Conservation (phyloP, 768 basidiomycete species). For the Ramaria sp. region DNA sequence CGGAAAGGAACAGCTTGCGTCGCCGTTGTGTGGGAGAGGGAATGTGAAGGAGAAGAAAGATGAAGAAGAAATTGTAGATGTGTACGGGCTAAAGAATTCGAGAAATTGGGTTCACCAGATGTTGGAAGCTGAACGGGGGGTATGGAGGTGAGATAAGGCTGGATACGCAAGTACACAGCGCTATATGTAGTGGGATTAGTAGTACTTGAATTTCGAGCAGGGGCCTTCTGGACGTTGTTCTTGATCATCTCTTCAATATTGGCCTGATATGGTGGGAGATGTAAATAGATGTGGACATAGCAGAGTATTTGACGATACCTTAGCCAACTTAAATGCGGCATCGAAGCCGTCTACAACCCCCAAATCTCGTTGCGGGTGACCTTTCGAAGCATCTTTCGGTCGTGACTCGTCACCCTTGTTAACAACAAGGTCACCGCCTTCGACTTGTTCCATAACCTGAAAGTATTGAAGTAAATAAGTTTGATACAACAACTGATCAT, state of each 20-base stretch:
- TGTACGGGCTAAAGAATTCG: slow-evolving; percentile 13
- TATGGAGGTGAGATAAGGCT: slow-evolving; percentile 63
- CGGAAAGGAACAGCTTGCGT: slow-evolving; percentile 75
- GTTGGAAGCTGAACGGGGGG: slow-evolving; percentile 26
- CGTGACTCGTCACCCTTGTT: slow-evolving; percentile 72
- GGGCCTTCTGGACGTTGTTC: slow-evolving; percentile 34
- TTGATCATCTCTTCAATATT: slow-evolving; percentile 69
- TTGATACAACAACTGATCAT: slow-evolving; percentile 10
- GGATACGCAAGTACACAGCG: slow-evolving; percentile 86
- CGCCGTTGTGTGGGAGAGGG: slow-evolving; percentile 62
- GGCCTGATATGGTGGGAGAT: slow-evolving; percentile 33
- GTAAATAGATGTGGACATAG: no score
- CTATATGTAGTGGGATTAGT: slow-evolving; percentile 72
- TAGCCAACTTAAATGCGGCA: slow-evolving; percentile 73
- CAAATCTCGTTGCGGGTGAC: slow-evolving; percentile 47
- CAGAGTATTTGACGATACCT: slow-evolving; percentile 29
- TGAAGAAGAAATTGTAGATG: slow-evolving; percentile 65
- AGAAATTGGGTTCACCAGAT: slow-evolving; percentile 18
- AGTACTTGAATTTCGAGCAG: slow-evolving; percentile 20
- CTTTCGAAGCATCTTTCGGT: slow-evolving; percentile 43
- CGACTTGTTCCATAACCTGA: slow-evolving; percentile 89
- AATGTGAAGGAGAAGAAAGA: slow-evolving; percentile 70
- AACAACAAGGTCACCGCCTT: slow-evolving; percentile 84
- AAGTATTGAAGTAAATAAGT: slow-evolving; percentile 2
- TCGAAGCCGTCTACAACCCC: slow-evolving; percentile 80